Evolutionary conservation across 2,329 filamentous ascomycete genomes (phyloP).

Genomic region (Alternaria arborescens): DNA sequence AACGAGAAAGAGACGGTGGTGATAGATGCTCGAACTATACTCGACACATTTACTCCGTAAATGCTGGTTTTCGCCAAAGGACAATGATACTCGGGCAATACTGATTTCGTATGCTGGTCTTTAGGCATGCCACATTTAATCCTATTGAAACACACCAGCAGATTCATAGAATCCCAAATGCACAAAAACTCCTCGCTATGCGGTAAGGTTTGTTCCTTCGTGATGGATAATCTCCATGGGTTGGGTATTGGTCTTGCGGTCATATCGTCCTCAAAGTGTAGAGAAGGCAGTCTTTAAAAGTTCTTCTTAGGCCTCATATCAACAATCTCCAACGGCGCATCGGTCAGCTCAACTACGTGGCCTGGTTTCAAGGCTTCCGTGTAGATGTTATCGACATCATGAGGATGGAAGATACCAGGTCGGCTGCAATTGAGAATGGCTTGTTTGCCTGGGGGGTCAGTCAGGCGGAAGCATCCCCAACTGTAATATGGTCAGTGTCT

Average conservation of each 20-base stretch:
- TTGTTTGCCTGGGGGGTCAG: slow-evolving; percentile 88
- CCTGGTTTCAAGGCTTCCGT: slow-evolving; percentile 71
- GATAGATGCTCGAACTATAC: background rate
- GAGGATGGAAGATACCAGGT: slow-evolving; percentile 84
- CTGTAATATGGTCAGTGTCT: slow-evolving; percentile 54
- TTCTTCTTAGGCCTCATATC: slow-evolving; percentile 61
- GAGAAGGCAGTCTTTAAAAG: slow-evolving; percentile 6
- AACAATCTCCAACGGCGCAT: slow-evolving; percentile 69
- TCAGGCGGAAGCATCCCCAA: slow-evolving; percentile 91
- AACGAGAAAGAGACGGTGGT: background rate
- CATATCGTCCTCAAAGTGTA: background rate
- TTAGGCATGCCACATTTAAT: background rate
- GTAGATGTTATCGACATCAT: slow-evolving; percentile 75
- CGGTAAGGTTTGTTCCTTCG: background rate
- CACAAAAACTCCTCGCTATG: slow-evolving; percentile 18
- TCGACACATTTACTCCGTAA: background rate
- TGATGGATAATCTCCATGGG: background rate
- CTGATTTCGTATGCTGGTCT: too few species aligned
- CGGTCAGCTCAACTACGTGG: slow-evolving; percentile 66
- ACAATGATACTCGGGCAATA: background rate
- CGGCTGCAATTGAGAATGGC: slow-evolving; percentile 83
- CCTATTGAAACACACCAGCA: background rate
- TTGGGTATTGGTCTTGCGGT: background rate
- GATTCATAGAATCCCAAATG: background rate
- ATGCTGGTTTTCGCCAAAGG: background rate